Evolutionary conservation across 305 asterid species (phyloP).

Genomic region (Fraxinus paxiana): DNA sequence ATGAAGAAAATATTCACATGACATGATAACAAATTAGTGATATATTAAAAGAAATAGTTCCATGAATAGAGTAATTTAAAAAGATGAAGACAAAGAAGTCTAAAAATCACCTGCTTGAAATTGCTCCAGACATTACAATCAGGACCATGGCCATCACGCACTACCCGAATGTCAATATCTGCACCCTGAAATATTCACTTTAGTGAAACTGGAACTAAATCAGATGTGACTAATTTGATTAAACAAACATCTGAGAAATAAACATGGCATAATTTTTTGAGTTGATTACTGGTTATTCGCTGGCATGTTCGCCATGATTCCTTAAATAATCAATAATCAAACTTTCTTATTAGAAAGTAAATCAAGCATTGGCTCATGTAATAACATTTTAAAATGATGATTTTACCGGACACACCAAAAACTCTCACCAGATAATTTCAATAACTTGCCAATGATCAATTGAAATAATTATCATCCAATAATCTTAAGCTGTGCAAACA

Average conservation of each 20-base stretch:
- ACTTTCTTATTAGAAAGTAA: background rate
- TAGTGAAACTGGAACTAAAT: constrained; percentile 25
- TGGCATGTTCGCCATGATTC: background rate
- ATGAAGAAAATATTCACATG: background rate
- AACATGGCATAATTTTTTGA: background rate
- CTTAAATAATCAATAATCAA: background rate
- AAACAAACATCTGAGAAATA: background rate
- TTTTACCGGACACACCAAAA: background rate
- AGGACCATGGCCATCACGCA: constrained; percentile 97
- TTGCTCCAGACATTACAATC: constrained; percentile 68
- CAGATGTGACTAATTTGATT: background rate
- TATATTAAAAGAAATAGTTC: background rate
- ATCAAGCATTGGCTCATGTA: background rate
- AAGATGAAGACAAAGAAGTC: background rate
- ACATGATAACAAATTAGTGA: background rate
- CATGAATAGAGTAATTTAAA: background rate
- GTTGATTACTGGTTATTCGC: background rate
- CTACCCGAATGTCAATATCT: constrained; percentile 94
- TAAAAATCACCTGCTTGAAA: constrained; percentile 68
- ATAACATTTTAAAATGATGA: background rate
- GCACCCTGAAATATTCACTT: constrained; percentile 73
- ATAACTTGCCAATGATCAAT: background rate
- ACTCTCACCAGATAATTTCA: background rate
- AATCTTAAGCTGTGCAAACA: background rate
- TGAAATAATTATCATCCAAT: background rate